Evolutionary conservation across 805 yeast species (phyloP).

Genomic region (Candida corydali): DNA sequence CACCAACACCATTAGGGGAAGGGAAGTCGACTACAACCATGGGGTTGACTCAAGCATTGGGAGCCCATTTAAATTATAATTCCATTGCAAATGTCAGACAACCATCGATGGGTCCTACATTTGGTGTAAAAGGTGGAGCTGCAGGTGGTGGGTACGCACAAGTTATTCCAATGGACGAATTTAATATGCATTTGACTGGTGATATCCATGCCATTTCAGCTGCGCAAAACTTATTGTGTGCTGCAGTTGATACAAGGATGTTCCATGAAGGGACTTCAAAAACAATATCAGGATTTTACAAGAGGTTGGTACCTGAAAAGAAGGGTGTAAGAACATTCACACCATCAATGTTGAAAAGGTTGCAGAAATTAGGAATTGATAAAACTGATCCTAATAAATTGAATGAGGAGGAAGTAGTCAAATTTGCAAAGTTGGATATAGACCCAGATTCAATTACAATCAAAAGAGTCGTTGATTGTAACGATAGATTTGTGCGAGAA

Average conservation of each 20-base stretch:
- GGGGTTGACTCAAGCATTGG: slow-evolving; percentile 94
- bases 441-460: slow-evolving; percentile 88
- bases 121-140: slow-evolving; percentile 98
- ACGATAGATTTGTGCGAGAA: slow-evolving; percentile 87
- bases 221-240: slow-evolving; percentile 90
- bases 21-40: slow-evolving; percentile 96
- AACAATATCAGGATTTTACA: slow-evolving; percentile 70
- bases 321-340: slow-evolving; percentile 79
- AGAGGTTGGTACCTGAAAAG: slow-evolving; percentile 80
- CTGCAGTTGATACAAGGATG: slow-evolving; percentile 95
- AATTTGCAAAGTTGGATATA: slow-evolving; percentile 80
- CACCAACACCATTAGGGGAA: slow-evolving; percentile 98
- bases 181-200: slow-evolving; percentile 95
- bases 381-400: slow-evolving; percentile 78
- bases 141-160: slow-evolving; percentile 99
- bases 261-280: slow-evolving; percentile 90
- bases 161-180: slow-evolving; percentile 98
- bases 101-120: slow-evolving; percentile 98
- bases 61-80: slow-evolving; percentile 79
- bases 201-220: slow-evolving; percentile 95
- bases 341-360: slow-evolving; percentile 70
- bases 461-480: slow-evolving; percentile 91
- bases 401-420: slow-evolving; percentile 67
- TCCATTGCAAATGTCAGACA: slow-evolving; percentile 95
- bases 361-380: slow-evolving; percentile 74